Evolutionary conservation across 805 yeast species (phyloP), one percentile per base, ranked within the genome.

Genomic region (Lachancea waltii): DNA sequence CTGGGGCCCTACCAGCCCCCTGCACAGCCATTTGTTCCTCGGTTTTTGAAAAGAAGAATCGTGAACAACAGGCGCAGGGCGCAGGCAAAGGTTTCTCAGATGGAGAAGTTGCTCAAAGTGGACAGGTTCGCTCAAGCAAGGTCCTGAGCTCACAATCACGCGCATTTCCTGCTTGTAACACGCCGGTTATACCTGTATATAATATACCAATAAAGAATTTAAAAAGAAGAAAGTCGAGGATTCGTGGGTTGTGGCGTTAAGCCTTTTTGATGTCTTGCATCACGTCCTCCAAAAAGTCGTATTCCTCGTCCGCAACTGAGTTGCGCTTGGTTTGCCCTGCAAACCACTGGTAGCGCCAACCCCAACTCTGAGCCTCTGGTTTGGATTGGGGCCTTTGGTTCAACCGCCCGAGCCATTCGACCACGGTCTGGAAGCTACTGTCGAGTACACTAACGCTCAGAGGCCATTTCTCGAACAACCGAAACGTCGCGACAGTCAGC

Each of bases 21-120:
- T n/a, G 74, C 85, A 7, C 69, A 70, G 60, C 80, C 84, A 15
- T 83, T 76, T 50, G 66, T 81, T n/a, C 74, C 85, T 30, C 70
- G 65, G 51, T 60, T 56, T 25, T 50, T 73, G 15, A 62, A 63
- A 42, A 65, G 70, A 46, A 63, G 68, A 50, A 55, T 79, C 65
- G 51, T 60, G 32, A 75, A 75, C 49, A 60, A 63, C 40, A 70
- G 66, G 58, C 52, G 56, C 35, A 53, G 55, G 42, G 35, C 47
- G 39, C 34, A 33, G 16, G n/a, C 39, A 22, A 40, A 40, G 26
- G 33, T 44, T 20, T 22, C 43, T 8, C 47, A 45, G 14, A 30
- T 49, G 38, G 44, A 48, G 24, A 40, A 49, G 27, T 16, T 45
- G 22, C 36, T 38, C 20, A 47, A 42, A 24, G 43, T 47, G 32